Evolutionary conservation across 345 rosid genomes (phyloP).

Genomic region (Citropsis articulata): DNA sequence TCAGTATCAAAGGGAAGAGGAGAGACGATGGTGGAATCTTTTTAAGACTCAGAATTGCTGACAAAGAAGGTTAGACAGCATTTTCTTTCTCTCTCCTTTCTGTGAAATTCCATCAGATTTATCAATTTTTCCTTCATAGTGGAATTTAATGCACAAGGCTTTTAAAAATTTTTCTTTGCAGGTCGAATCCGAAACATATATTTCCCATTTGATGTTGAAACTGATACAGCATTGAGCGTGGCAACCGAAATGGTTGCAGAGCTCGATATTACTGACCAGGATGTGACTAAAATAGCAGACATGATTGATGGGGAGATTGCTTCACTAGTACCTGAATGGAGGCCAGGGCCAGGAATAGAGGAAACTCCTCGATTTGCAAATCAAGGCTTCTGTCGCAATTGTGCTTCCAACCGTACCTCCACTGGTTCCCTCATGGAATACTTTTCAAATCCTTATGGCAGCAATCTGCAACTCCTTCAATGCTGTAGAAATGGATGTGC

Average conservation of each 20-base stretch:
- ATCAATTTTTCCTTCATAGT: not conserved
- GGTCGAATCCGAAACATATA: conserved; percentile 79
- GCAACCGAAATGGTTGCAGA: conserved; percentile 97
- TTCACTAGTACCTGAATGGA: conserved; percentile 78
- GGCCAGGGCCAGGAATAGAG: conserved; percentile 60
- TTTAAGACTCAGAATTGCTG: conserved; percentile 66
- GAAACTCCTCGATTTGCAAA: conserved; percentile 60
- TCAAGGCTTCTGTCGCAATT: conserved; percentile 54
- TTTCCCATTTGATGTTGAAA: conserved; percentile 75
- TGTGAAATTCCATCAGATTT: not conserved
- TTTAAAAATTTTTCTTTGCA: conserved; percentile 23
- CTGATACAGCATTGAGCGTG: conserved; percentile 79
- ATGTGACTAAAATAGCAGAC: conserved; percentile 74
- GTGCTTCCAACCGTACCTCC: conserved; percentile 68
- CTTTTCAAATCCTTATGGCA: conserved; percentile 35
- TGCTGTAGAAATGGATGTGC: conserved; percentile 61
- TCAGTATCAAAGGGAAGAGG: conserved; percentile 79
- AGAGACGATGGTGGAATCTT: conserved; percentile 62
- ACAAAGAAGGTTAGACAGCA: conserved; percentile 70
- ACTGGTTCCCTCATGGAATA: conserved; percentile 58
- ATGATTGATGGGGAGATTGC: conserved; percentile 89
- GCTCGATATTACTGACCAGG: conserved; percentile 77
- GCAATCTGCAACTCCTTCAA: conserved; percentile 36
- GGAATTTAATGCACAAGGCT: not conserved
- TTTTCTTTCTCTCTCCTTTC: not conserved